Evolutionary conservation across 148 eudicot species (phyloP).

Genomic region (Vaccinium vitisidaea): DNA sequence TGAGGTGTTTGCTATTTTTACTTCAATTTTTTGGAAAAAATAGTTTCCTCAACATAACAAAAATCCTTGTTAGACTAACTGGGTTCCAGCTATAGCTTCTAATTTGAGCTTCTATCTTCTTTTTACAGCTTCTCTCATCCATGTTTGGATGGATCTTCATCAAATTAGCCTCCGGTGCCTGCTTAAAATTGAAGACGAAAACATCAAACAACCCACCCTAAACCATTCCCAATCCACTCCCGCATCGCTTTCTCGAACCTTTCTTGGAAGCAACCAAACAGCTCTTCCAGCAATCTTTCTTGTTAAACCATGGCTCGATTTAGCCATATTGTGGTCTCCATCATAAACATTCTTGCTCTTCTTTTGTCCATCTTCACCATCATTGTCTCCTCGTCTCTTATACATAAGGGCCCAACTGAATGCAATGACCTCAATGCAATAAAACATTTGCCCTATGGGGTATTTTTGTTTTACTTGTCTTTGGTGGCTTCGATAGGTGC

Average conservation of each 20-base stretch:
- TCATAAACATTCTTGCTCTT: background rate
- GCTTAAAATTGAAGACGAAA: background rate
- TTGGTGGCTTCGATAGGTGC: slow-evolving; percentile 7
- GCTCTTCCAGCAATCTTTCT: background rate
- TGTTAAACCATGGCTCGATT: background rate
- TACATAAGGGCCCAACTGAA: background rate
- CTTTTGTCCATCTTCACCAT: slow-evolving; percentile 11
- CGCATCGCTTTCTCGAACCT: background rate
- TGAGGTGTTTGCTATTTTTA: background rate
- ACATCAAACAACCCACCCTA: background rate
- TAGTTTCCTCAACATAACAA: background rate
- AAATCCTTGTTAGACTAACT: slow-evolving; percentile 2
- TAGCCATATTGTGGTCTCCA: background rate
- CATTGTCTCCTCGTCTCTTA: background rate
- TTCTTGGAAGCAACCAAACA: background rate
- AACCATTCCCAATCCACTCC: background rate
- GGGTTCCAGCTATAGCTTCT: background rate
- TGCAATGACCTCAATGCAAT: background rate
- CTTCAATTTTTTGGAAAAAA: background rate
- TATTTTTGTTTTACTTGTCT: background rate
- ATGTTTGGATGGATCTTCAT: slow-evolving; percentile 5
- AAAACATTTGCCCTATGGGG: background rate
- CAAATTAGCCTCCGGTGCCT: background rate
- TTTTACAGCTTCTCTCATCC: background rate
- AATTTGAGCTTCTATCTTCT: background rate